phyloP scores from a whole-genome alignment of 1,139 yeast genomes.

The Pichia sp. region DNA sequence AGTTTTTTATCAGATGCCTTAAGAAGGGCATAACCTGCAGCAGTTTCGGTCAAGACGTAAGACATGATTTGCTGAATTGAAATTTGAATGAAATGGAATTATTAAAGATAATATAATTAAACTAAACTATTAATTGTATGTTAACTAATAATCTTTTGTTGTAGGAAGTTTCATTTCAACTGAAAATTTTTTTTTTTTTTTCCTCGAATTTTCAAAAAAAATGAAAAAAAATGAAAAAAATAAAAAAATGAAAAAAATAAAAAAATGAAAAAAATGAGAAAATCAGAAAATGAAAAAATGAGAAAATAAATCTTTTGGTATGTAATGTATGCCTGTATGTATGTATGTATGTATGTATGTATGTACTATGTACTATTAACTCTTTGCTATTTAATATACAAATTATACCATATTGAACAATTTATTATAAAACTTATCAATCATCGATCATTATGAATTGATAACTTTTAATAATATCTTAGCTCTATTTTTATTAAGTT shows the following conservation, averaged over 20 bases:
- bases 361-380: no score
- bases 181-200: neutral
- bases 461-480: no score
- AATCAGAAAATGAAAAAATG: neutral
- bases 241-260: neutral
- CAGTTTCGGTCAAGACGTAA: slow-evolving; percentile 92
- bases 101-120: no score
- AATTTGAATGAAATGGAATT: neutral
- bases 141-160: neutral
- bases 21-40: slow-evolving; percentile 96
- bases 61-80: slow-evolving; percentile 48
- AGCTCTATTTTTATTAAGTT: no score
- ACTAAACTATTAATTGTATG: no score
- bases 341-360: no score
- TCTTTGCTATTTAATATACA: no score
- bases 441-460: no score
- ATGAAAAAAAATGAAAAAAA: neutral
- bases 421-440: no score
- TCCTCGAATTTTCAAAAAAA: neutral
- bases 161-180: neutral
- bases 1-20: slow-evolving; percentile 97
- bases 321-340: no score
- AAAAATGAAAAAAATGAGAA: neutral
- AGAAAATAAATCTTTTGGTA: neutral
- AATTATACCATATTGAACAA: no score